Conservation (phyloP, 441 rosid species). For the Populus hybrid region DNA sequence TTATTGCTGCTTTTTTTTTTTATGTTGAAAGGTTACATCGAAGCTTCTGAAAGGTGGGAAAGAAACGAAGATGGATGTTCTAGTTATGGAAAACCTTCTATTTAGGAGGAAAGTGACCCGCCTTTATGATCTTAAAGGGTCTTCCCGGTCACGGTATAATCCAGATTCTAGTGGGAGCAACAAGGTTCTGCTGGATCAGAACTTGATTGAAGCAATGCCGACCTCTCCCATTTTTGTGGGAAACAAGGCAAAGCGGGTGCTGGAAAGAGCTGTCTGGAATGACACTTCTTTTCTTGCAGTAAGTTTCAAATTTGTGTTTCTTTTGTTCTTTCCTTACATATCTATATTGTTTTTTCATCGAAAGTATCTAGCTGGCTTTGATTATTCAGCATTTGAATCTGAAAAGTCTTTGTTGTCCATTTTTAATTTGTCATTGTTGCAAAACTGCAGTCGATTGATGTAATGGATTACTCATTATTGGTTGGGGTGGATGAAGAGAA, state of each 20-base stretch:
- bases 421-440: conserved; percentile 1
- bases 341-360: neutral
- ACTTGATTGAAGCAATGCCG: conserved; percentile 97
- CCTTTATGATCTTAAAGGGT: conserved; percentile 96
- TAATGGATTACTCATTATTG: conserved; percentile 92
- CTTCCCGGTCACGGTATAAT: conserved; percentile 88
- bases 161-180: conserved; percentile 87
- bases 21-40: conserved; percentile 49
- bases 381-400: neutral
- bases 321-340: neutral
- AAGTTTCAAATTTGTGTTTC: conserved; percentile 25
- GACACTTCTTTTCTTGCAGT: conserved; percentile 97
- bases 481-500: conserved; percentile 93
- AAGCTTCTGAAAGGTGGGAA: conserved; percentile 80
- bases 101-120: conserved; percentile 67
- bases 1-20: conserved; percentile 8
- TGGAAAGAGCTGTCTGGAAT: conserved; percentile 99
- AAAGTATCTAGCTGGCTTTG: neutral
- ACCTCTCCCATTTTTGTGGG: conserved; percentile 95
- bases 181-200: conserved; percentile 94
- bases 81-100: conserved; percentile 96
- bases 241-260: conserved; percentile 83
- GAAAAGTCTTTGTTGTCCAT: neutral
- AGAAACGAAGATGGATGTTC: conserved; percentile 85
- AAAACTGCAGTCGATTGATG: conserved; percentile 66